These are phyloP conservation scores for Penicillium robsamsonii DNA, from an alignment of 495 filamentous ascomycete genomes.

Conservation along the genomic window DNA sequence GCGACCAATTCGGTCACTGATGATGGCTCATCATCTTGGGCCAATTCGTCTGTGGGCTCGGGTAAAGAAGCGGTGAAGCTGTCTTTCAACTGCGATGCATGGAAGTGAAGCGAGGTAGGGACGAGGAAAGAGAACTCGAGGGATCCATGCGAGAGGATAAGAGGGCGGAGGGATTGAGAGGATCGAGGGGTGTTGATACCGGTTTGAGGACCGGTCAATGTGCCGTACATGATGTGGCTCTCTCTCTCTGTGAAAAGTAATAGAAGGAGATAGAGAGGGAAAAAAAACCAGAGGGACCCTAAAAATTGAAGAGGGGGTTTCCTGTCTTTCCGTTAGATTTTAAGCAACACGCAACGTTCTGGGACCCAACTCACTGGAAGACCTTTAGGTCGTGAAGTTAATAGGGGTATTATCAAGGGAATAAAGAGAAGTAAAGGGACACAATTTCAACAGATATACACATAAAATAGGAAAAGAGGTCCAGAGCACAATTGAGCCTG, in stretches of 20 bases:
- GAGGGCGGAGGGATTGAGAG: constrained; percentile 84
- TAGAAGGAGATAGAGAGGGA: not conserved
- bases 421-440: constrained; percentile 6
- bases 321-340: not conserved
- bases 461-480: constrained; percentile 5
- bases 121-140: constrained; percentile 94
- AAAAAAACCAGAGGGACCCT: constrained; percentile 5
- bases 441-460: constrained; percentile 15
- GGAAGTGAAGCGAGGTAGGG: constrained; percentile 91
- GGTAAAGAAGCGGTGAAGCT: constrained; percentile 81
- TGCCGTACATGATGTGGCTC: constrained; percentile 74
- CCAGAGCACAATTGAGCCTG: constrained; percentile 9
- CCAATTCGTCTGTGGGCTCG: constrained; percentile 89
- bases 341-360: not conserved
- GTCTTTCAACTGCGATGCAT: constrained; percentile 88
- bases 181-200: constrained; percentile 93
- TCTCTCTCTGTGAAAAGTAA: constrained; percentile 14
- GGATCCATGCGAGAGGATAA: constrained; percentile 85
- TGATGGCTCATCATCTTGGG: constrained; percentile 95
- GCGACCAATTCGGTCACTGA: constrained; percentile 88
- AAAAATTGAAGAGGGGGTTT: constrained; percentile 1
- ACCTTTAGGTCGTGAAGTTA: not conserved
- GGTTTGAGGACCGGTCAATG: constrained; percentile 78
- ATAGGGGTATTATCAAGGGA: constrained; percentile 8
- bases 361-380: constrained; percentile 3